These are phyloP conservation scores for Onygena corvina DNA, from an alignment of 2,329 filamentous ascomycete species.

Conservation along the genomic window DNA sequence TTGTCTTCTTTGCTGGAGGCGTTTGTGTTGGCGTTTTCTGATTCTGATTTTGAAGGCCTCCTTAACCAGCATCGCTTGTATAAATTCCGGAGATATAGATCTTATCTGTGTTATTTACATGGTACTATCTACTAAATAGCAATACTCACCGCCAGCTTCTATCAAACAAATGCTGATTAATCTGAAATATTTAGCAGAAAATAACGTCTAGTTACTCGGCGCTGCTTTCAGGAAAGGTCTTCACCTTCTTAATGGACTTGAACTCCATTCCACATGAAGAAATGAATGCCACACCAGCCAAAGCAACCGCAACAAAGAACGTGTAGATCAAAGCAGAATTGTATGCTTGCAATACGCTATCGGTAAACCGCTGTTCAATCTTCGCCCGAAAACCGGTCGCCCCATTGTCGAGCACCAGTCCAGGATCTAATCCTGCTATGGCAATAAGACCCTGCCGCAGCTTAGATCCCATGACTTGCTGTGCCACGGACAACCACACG, in stretches of 20 bases:
- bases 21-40: too few species aligned
- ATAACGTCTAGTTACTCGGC: too few species aligned
- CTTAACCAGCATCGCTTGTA: too few species aligned
- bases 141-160: too few species aligned
- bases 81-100: too few species aligned
- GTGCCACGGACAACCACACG: conserved; percentile 27
- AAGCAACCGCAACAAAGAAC: conserved; percentile 14
- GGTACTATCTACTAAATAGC: too few species aligned
- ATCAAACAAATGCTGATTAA: too few species aligned
- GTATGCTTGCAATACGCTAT: conserved; percentile 26
- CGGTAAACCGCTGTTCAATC: conserved; percentile 21
- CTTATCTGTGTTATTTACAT: too few species aligned
- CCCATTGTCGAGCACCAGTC: conserved; percentile 24
- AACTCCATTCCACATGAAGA: conserved; percentile 3
- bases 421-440: conserved; percentile 21
- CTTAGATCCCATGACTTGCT: conserved; percentile 30
- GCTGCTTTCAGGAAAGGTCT: neutral
- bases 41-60: too few species aligned
- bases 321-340: conserved; percentile 28
- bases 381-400: conserved; percentile 28
- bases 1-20: neutral
- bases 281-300: conserved; percentile 9
- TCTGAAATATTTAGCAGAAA: too few species aligned
- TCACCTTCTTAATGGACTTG: conserved; percentile 4
- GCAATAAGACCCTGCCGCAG: conserved; percentile 21